Base-by-base conservation (phyloP, 2,329 filamentous ascomycete species). In the Neonectria punicea region DNA sequence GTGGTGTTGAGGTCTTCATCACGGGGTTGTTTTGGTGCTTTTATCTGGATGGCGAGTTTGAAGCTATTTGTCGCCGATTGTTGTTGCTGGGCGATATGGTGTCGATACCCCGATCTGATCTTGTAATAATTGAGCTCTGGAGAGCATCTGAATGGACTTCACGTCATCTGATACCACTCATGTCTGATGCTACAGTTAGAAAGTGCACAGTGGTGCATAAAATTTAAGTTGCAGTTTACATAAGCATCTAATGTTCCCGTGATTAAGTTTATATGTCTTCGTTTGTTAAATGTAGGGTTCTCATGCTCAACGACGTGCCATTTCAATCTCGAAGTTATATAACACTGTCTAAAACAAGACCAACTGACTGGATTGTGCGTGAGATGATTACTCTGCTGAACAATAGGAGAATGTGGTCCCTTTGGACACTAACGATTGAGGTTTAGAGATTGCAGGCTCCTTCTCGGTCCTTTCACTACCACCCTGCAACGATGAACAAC, bases 51-150 rank as follows among this genome's bases (percentile, higher is more conserved):
- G 50, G 50, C 55, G 44, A 63, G 32, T 63, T 36, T 28, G 46
- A 20, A 41, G 53, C n/a, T 51, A 46, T 36, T 9, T 20, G 18
- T 57, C 30, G 46, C 53, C 39, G 9, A 43, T 22, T 14, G 51
- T 30, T 49, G 60, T 55, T 53, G 20, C 16, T 59, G 49, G 61
- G 61, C 55, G 55, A 56, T 47, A 49, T 28, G 51, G 59, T 51
- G 61, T 58, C 32, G 61, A 63, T 63, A 63, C 61, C 61, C 61
- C 20, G 43, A 34, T 54, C 51, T 46, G 20, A 53, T 60, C 20
- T 22, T 60, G 32, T 59, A 63, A 59, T 63, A 47, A 14, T 59
- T 55, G 53, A 41, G 49, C 49, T 51, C 30, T 34, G 6, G 11
- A 36, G 49, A 51, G 49, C 49, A 34, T 51, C 32, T 28, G 43